Conservation (phyloP, 108 stramenopile genomes). For the Cyclotella atomus region DNA sequence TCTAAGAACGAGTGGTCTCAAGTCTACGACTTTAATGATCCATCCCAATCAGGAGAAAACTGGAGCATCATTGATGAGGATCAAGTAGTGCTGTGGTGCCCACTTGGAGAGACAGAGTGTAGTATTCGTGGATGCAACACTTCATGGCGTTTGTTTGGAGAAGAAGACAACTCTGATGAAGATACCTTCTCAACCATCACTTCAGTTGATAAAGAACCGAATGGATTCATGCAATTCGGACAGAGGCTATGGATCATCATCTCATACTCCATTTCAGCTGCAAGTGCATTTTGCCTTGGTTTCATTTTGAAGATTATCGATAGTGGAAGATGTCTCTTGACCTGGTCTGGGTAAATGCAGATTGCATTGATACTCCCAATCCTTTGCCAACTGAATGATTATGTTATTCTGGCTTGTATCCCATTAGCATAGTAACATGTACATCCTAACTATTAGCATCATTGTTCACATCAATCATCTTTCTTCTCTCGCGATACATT, state of each 20-base stretch:
- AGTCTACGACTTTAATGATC: conserved; percentile 86
- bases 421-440: no score
- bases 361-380: not conserved
- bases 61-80: conserved; percentile 39
- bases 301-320: conserved; percentile 20
- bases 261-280: not conserved
- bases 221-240: not conserved
- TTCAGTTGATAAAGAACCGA: not conserved
- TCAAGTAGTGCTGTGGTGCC: conserved; percentile 33
- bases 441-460: no score
- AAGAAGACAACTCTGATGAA: not conserved
- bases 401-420: no score
- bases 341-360: not conserved
- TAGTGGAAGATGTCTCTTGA: not conserved
- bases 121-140: not conserved
- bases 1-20: conserved; percentile 66
- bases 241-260: conserved; percentile 1
- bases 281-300: conserved; percentile 10
- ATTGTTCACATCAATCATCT: conserved; percentile 37
- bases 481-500: conserved; percentile 26
- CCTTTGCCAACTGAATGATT: not conserved
- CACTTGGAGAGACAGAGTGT: conserved; percentile 32
- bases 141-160: not conserved
- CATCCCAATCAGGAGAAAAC: conserved; percentile 39
- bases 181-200: not conserved